Conservation (phyloP, 345 rosid species). For the Citrus sinensis region DNA sequence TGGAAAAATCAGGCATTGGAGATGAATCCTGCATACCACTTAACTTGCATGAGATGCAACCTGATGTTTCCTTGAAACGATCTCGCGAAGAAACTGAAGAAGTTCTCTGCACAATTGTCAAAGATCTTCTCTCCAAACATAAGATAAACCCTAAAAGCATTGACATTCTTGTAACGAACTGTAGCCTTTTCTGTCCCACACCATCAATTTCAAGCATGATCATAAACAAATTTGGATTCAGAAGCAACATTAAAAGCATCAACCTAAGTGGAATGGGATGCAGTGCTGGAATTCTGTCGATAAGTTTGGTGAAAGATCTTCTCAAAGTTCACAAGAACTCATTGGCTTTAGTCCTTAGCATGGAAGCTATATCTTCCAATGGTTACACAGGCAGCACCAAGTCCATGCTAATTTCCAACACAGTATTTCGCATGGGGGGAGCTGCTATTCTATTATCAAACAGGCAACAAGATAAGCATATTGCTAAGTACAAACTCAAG, state of each 20-base stretch:
- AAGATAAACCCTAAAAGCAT: slow-evolving; percentile 43
- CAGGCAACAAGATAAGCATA: slow-evolving; percentile 35
- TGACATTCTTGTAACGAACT: slow-evolving; percentile 65
- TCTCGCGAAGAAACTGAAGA: slow-evolving; percentile 41
- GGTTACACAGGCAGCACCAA: slow-evolving; percentile 41
- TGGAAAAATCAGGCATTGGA: slow-evolving; percentile 59
- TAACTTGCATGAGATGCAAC: slow-evolving; percentile 43
- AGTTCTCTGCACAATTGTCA: slow-evolving; percentile 41
- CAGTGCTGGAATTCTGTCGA: slow-evolving; percentile 53
- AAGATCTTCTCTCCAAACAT: slow-evolving; percentile 51
- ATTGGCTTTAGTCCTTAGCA: slow-evolving; percentile 49
- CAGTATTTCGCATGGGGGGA: slow-evolving; percentile 60
- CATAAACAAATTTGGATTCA: slow-evolving; percentile 44
- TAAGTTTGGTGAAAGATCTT: slow-evolving; percentile 50
- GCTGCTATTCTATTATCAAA: slow-evolving; percentile 56
- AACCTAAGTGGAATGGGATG: slow-evolving; percentile 65
- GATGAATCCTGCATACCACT: slow-evolving; percentile 45
- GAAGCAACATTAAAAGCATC: slow-evolving; percentile 51
- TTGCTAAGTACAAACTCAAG: slow-evolving; percentile 51
- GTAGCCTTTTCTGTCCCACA: slow-evolving; percentile 66
- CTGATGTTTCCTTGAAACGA: slow-evolving; percentile 17
- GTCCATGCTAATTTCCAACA: slow-evolving; percentile 56
- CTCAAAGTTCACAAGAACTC: slow-evolving; percentile 46
- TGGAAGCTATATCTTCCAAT: slow-evolving; percentile 51
- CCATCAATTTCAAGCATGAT: slow-evolving; percentile 59